Conservation (phyloP, 441 rosid genomes). For the Viola pubescens region DNA sequence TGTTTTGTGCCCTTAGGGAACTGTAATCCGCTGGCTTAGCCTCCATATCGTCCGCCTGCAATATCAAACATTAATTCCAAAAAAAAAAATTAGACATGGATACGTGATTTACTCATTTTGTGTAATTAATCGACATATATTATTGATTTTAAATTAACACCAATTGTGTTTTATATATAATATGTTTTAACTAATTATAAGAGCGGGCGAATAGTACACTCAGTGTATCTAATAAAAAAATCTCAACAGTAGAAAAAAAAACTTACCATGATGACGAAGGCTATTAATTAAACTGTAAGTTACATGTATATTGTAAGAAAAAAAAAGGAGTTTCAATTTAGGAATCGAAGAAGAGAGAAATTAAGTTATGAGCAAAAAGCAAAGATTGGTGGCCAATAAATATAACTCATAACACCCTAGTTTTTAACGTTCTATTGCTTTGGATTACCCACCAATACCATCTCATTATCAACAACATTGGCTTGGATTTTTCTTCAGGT, state of each 20-base stretch:
- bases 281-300: too few relatives aligned
- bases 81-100: not conserved
- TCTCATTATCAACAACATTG: not conserved
- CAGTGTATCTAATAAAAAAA: too few relatives aligned
- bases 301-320: too few relatives aligned
- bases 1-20: constrained; percentile 1
- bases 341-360: not conserved
- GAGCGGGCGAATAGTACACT: too few relatives aligned
- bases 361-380: not conserved
- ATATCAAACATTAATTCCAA: not conserved
- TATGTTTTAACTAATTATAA: too few relatives aligned
- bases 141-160: too few relatives aligned
- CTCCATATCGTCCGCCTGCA: constrained; percentile 13
- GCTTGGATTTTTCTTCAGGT: too few relatives aligned
- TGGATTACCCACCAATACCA: not conserved
- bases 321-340: not conserved
- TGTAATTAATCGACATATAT: too few relatives aligned
- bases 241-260: too few relatives aligned
- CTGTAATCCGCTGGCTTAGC: constrained; percentile 2
- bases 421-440: not conserved
- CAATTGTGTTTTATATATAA: too few relatives aligned
- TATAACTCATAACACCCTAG: not conserved
- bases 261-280: too few relatives aligned
- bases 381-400: not conserved
- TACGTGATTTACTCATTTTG: too few relatives aligned